Evolutionary conservation across 1,284 basidiomycete genomes (phyloP), one percentile per base, ranked within the genome.

Genomic region (Singerocomus rubriflavus): DNA sequence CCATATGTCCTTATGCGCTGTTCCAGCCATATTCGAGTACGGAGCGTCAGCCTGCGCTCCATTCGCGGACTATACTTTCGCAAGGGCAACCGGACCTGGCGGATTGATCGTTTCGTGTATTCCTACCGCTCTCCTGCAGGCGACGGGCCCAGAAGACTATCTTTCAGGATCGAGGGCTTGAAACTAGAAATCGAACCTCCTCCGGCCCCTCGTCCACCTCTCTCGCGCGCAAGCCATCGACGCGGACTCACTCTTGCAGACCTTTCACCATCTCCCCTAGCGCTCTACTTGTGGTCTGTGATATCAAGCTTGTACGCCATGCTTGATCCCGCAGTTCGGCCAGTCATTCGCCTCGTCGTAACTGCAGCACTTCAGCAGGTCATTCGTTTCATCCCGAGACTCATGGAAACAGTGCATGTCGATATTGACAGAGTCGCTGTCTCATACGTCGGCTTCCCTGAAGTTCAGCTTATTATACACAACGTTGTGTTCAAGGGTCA

Each of bases 51-150:
- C 62, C 70, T 87, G 37, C 79, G 85, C 46, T 90, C 88, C 25
- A 80, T 90, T 55, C 81, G 85, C 41, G 87, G 88, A 25, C 71
- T 90, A 33, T 88, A 85, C 67, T 76, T 88, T 51, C 76, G 78
- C 44, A 72, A 71, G 36, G 80, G 81, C 36, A 68, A 65, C 45
- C 71, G 75, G 47, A 80, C 75, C 35, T 78, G 79, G 69, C 77
- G 74, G 37, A 72, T 85, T 12, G 85, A 89, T 51, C 82, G 88
- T 46, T 78, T 89, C 46, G 78, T 81, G 35, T 81, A 83, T 59
- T 73, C 76, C 42, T 82, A 75, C 56, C 67, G 76, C 62, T 71
- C 78, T 16, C 74, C 72, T 14, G 65, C 73, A 31, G 69, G 76
- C 27, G 72, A 71, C 33, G 65, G 62, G 5, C 74, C 74, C 3